Evolutionary conservation across 208 protist species (phyloP).

Genomic region (Trichomonas tenax): DNA sequence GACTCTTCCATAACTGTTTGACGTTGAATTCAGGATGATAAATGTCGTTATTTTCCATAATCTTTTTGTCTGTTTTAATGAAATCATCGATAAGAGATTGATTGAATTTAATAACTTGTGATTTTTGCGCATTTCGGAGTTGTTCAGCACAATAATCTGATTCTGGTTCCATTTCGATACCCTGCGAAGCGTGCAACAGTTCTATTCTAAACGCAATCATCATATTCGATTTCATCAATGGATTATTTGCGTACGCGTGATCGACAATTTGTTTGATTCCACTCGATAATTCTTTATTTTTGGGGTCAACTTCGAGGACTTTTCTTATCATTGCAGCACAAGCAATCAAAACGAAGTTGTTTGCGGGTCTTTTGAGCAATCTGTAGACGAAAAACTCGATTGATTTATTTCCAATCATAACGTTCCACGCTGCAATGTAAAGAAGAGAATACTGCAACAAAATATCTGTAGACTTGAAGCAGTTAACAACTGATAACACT

Average conservation of each 20-base stretch:
- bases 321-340: background rate
- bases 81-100: background rate
- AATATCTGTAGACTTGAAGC: background rate
- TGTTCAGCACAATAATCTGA: background rate
- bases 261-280: background rate
- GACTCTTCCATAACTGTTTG: background rate
- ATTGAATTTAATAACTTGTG: background rate
- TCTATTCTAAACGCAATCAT: background rate
- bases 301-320: background rate
- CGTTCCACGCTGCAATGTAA: background rate
- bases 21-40: background rate
- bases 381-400: background rate
- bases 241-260: background rate
- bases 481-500: background rate
- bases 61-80: background rate
- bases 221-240: background rate
- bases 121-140: background rate
- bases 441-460: background rate
- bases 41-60: background rate
- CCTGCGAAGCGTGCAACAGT: background rate
- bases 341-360: background rate
- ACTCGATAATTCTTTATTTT: background rate
- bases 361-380: background rate
- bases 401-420: background rate
- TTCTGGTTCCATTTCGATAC: background rate